These are phyloP conservation scores for Lantana camara DNA, from an alignment of 257 asterid genomes.

Conservation along the genomic window DNA sequence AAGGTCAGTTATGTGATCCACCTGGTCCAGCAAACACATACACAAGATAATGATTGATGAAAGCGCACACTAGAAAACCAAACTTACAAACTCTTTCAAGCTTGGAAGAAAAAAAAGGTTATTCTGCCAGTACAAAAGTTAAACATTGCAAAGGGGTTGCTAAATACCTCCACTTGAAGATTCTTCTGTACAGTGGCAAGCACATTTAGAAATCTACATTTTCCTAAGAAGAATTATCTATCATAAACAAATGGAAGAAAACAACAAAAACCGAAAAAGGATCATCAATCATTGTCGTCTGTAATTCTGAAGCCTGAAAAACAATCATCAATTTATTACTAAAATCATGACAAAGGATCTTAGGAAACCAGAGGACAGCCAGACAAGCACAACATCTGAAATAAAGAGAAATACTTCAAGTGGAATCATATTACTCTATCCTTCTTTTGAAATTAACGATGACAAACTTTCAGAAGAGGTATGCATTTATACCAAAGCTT, in stretches of 20 bases:
- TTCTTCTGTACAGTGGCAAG: constrained; percentile 70
- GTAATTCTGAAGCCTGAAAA: constrained; percentile 86
- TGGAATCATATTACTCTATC: too few species aligned
- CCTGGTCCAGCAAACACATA: constrained; percentile 49
- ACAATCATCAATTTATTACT: constrained; percentile 10
- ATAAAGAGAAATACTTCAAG: too few species aligned
- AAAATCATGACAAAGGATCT: constrained; percentile 12
- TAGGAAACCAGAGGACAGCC: constrained; percentile 16
- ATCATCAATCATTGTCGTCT: constrained; percentile 89
- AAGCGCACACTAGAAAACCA: not conserved
- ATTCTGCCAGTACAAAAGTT: constrained; percentile 19
- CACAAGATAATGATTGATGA: constrained; percentile 19
- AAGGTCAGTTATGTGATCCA: constrained; percentile 60
- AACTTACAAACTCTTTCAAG: constrained; percentile 12
- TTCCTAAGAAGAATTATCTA: constrained; percentile 8
- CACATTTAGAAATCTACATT: constrained; percentile 3
- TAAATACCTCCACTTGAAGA: constrained; percentile 82
- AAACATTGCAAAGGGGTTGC: constrained; percentile 18
- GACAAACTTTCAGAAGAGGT: too few species aligned
- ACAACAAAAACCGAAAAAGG: constrained; percentile 15
- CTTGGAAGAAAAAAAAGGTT: constrained; percentile 9
- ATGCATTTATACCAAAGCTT: too few species aligned
- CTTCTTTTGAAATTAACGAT: too few species aligned
- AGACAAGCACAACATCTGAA: too few species aligned
- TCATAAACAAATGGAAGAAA: constrained; percentile 15